These are phyloP conservation scores for Fusarium nisikadoi DNA, from an alignment of 2,329 filamentous ascomycete species.

Conservation along the genomic window DNA sequence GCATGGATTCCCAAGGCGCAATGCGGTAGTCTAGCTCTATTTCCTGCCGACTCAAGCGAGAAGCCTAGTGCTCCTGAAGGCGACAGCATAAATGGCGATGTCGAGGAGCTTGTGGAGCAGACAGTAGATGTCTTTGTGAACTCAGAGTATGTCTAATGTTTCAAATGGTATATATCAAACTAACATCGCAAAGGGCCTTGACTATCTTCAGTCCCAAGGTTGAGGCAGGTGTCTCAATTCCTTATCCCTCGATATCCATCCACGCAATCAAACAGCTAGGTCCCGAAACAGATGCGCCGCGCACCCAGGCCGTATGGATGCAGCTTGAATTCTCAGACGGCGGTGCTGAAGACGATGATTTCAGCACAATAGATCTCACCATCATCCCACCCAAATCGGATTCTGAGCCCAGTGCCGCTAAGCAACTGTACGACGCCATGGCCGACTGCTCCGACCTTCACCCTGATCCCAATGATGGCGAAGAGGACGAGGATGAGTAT, in stretches of 20 bases:
- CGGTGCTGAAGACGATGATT: constrained; percentile 70
- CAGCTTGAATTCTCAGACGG: constrained; percentile 73
- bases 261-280: constrained; percentile 75
- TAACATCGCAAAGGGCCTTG: constrained; percentile 53
- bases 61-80: constrained; percentile 41
- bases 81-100: constrained; percentile 45
- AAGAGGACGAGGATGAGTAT: constrained; percentile 66
- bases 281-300: constrained; percentile 50
- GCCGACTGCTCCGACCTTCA: constrained; percentile 80
- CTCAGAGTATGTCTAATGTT: constrained; percentile 60
- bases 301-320: constrained; percentile 69
- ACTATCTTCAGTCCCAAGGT: constrained; percentile 70
- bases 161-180: neutral
- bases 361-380: constrained; percentile 73
- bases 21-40: constrained; percentile 65
- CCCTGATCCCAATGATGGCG: constrained; percentile 72
- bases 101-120: constrained; percentile 55
- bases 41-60: constrained; percentile 53
- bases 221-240: constrained; percentile 72
- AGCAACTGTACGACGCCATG: constrained; percentile 73
- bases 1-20: constrained; percentile 68
- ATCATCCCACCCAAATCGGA: constrained; percentile 62
- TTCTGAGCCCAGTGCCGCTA: constrained; percentile 40
- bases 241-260: constrained; percentile 79
- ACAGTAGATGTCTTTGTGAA: constrained; percentile 67